phyloP scores from a whole-genome alignment of 2,329 filamentous ascomycete genomes.

The Aspergillus niger region DNA sequence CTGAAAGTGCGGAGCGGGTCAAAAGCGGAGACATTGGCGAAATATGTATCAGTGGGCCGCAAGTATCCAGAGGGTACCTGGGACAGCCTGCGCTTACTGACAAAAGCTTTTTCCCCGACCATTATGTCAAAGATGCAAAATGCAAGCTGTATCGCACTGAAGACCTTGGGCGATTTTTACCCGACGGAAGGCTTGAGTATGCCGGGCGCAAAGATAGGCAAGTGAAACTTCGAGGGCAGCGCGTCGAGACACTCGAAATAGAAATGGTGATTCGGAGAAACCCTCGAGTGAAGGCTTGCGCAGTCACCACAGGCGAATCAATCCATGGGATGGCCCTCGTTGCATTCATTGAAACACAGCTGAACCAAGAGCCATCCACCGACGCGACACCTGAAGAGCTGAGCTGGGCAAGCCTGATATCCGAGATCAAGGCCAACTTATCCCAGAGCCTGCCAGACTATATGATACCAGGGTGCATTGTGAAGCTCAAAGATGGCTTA shows the following conservation, averaged over 20 bases:
- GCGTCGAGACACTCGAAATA: conserved; percentile 6
- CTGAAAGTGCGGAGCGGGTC: background rate
- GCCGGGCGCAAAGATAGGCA: background rate
- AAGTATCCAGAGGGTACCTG: conserved; percentile 5
- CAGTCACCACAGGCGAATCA: background rate
- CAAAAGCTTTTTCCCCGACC: background rate
- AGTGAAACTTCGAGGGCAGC: conserved; percentile 7
- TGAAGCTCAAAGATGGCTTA: background rate
- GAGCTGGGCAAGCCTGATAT: background rate
- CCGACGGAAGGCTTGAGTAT: background rate
- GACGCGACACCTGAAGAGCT: too few species aligned
- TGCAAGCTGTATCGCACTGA: background rate
- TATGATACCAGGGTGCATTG: background rate
- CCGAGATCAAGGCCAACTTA: background rate
- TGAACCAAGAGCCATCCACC: background rate
- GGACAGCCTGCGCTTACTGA: background rate
- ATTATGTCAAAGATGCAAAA: background rate
- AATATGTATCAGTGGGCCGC: background rate
- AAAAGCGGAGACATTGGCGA: background rate
- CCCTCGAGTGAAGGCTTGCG: background rate
- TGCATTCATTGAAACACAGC: background rate
- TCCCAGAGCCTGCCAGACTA: background rate
- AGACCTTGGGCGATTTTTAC: background rate
- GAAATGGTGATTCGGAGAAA: background rate
- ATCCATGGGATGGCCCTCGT: background rate